These are phyloP conservation scores for Stachybotrys chlorohalonatus DNA, from an alignment of 2,329 filamentous ascomycete species.

Conservation along the genomic window DNA sequence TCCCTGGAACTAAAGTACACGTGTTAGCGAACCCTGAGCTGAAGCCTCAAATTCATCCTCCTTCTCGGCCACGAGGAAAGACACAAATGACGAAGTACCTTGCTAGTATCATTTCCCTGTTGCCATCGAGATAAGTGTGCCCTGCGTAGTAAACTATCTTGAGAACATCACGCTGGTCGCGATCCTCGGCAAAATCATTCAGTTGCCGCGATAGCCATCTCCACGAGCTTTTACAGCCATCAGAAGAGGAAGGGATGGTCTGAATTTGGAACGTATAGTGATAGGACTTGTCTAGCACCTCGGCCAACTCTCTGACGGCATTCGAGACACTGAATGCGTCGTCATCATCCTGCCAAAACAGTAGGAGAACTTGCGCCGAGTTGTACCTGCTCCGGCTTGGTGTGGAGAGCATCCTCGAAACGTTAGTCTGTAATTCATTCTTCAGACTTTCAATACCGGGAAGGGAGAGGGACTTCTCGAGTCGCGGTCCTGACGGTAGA, in stretches of 20 bases:
- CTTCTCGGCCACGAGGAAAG: neutral
- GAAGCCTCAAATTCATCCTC: neutral
- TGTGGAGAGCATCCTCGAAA: slow-evolving; percentile 39
- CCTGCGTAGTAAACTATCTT: slow-evolving; percentile 53
- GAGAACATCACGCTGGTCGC: slow-evolving; percentile 45
- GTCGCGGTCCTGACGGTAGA: slow-evolving; percentile 45
- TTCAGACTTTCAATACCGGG: slow-evolving; percentile 42
- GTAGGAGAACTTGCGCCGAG: slow-evolving; percentile 41
- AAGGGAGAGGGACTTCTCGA: slow-evolving; percentile 39
- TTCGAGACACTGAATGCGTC: slow-evolving; percentile 28
- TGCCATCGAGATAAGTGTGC: slow-evolving; percentile 42
- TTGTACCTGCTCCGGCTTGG: slow-evolving; percentile 44
- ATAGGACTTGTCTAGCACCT: slow-evolving; percentile 43
- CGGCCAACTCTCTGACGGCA: slow-evolving; percentile 37
- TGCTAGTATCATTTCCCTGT: slow-evolving; percentile 48
- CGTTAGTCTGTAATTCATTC: slow-evolving; percentile 42
- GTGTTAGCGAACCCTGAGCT: neutral
- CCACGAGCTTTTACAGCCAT: slow-evolving; percentile 38
- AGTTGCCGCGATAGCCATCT: slow-evolving; percentile 44
- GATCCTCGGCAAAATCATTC: slow-evolving; percentile 42
- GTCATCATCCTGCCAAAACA: slow-evolving; percentile 48
- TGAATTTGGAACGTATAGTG: slow-evolving; percentile 39
- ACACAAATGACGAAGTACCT: slow-evolving; percentile 27
- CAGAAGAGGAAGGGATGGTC: slow-evolving; percentile 39
- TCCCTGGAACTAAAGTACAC: slow-evolving; percentile 33